Percentiles rank a stretch among this genome's conserved stretches.
These are phyloP conservation scores for Globisporangium spinosum DNA, from an alignment of 352 stramenopile genomes.

Conservation along the genomic window DNA sequence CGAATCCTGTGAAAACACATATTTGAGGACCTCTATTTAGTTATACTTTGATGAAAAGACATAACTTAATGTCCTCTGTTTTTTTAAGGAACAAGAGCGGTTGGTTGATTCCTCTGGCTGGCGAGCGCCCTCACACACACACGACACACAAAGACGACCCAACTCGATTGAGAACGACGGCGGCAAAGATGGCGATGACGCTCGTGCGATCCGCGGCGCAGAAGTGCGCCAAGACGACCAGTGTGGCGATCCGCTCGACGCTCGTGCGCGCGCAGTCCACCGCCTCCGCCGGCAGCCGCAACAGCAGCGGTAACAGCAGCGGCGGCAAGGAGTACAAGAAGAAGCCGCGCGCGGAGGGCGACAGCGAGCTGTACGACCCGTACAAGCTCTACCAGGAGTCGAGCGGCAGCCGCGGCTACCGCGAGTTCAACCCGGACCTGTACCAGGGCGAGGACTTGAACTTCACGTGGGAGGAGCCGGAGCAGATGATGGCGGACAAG, in stretches of 20 bases:
- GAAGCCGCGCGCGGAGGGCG: conserved; percentile 18
- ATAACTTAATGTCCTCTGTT: too few species aligned
- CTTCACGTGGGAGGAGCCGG: conserved; percentile 70
- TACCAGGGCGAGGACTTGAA: conserved; percentile 47
- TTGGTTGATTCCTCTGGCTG: neutral
- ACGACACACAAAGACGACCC: neutral
- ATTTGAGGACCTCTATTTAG: too few species aligned
- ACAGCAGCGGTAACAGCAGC: conserved; percentile 3
- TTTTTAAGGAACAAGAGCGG: too few species aligned
- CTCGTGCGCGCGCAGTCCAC: conserved; percentile 15
- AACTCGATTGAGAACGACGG: neutral
- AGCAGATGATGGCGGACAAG: conserved; percentile 87
- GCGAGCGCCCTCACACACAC: neutral
- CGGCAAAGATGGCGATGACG: conserved; percentile 33
- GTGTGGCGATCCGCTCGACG: conserved; percentile 21
- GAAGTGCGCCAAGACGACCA: conserved; percentile 19
- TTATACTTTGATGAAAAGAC: too few species aligned
- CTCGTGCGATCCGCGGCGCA: conserved; percentile 41
- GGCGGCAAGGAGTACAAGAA: conserved; percentile 17
- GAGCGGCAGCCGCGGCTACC: conserved; percentile 61
- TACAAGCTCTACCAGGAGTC: conserved; percentile 81
- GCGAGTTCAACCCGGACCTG: conserved; percentile 75
- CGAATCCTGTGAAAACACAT: too few species aligned
- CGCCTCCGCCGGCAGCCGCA: neutral
- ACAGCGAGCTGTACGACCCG: conserved; percentile 64